phyloP scores from a whole-genome alignment of 2,329 filamentous ascomycete genomes.

The Paecilomyces niveus region DNA sequence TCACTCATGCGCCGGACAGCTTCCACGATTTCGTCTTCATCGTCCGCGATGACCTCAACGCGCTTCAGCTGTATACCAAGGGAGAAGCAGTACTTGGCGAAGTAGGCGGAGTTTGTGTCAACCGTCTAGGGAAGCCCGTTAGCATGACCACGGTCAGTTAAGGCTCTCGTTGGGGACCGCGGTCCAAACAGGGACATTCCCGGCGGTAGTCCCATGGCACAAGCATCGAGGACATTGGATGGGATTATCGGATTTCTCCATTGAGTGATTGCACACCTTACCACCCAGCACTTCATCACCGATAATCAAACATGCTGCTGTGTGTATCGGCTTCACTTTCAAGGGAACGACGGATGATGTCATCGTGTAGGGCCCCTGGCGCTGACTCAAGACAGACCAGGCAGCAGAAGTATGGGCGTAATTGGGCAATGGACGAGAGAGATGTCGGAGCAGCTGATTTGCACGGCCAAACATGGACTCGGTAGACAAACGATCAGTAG shows the following conservation, averaged over 20 bases:
- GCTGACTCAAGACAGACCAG: constrained; percentile 11
- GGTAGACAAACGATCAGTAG: constrained; percentile 1
- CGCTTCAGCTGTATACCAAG: constrained; percentile 66
- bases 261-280: constrained; percentile 55
- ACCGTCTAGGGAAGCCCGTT: constrained; percentile 44
- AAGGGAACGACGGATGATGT: constrained; percentile 34
- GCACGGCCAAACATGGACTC: constrained; percentile 67
- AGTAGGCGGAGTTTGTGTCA: constrained; percentile 59
- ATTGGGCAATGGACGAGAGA: constrained; percentile 56
- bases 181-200: not conserved
- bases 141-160: not conserved
- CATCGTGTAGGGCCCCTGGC: constrained; percentile 24
- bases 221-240: not conserved
- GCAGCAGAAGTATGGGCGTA: constrained; percentile 42
- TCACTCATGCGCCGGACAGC: constrained; percentile 79
- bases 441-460: constrained; percentile 64
- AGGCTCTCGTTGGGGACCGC: not conserved
- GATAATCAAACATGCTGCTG: constrained; percentile 87
- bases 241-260: not conserved
- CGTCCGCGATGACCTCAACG: constrained; percentile 88
- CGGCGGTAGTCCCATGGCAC: not conserved
- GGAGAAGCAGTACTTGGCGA: constrained; percentile 60
- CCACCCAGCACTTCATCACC: constrained; percentile 95
- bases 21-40: constrained; percentile 83
- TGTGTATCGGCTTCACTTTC: constrained; percentile 62